Evolutionary conservation across 2,329 filamentous ascomycete genomes (phyloP), one percentile per base, ranked within the genome.

Genomic region (Pyrenochaeta sp.): DNA sequence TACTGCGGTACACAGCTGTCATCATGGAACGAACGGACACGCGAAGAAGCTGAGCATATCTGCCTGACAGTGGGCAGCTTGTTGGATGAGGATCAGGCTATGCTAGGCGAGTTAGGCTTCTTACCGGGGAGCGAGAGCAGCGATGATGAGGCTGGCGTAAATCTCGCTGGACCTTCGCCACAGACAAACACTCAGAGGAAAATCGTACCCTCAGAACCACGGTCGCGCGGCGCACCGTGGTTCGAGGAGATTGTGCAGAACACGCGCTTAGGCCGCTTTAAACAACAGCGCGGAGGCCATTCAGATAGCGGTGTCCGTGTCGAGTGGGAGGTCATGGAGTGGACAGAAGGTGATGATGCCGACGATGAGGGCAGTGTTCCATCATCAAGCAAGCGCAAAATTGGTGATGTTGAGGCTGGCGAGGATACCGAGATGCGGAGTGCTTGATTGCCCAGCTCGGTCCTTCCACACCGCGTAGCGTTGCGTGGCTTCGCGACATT

Each of bases 1-100:
- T 96, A 91, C 80, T 97, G 93, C 75, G 93, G 93, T 51, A 96
- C 93, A 0, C 90, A 91, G 12, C 81, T 97, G 52, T 90, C 90
- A 0, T 92, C 90, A 68, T 97, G 92, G 92, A 90, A 88, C 46
- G 93, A 96, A 76, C 78, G 86, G 25, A 90, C 91, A 0, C 80
- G 78, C 0, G 83, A 82, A 50, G 91, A 95, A 73, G 89, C 90
- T 12, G 88, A 93, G 7, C 94, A 86, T 73, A 92, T 97, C 79
- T 89, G 88, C 58, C 81, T 97, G 56, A 91, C 92, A 0, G 81
- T 97, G n/a, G 91, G 91, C 5, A 94, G 90, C 66, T 81, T 97
- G 52, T 74, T 86, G 37, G 84, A 85, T 5, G 87, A 91, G 54
- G 91, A 95, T 71, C 81, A 96, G 51, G 84, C 85, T 25, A 83